These are phyloP conservation scores for Erysimum cheiri DNA, from an alignment of 441 rosid species.

Conservation along the genomic window DNA sequence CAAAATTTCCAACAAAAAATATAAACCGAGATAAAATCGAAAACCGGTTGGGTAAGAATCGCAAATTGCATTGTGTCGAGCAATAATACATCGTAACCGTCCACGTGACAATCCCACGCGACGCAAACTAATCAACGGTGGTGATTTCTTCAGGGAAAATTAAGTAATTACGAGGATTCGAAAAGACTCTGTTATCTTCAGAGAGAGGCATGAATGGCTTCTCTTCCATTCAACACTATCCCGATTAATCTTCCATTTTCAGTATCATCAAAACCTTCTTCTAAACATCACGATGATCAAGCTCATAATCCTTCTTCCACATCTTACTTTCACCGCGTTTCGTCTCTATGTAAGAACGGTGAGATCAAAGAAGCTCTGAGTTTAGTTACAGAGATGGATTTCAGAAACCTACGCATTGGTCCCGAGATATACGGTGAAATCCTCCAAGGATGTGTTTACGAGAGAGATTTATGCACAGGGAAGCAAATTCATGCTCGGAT, in stretches of 20 bases:
- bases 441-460: conserved; percentile 76
- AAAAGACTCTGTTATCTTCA: conserved; percentile 38
- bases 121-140: conserved; percentile 24
- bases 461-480: conserved; percentile 61
- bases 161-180: neutral
- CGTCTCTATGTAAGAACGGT: conserved; percentile 65
- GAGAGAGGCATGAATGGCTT: conserved; percentile 61
- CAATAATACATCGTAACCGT: conserved; percentile 5
- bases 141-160: neutral
- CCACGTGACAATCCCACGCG: neutral
- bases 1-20: neutral
- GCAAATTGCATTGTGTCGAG: neutral
- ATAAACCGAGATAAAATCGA: conserved; percentile 15
- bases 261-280: conserved; percentile 32
- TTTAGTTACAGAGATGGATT: conserved; percentile 61
- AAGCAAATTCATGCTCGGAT: conserved; percentile 82
- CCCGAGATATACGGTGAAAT: conserved; percentile 74
- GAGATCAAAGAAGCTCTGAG: conserved; percentile 60
- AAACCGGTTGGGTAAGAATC: conserved; percentile 5
- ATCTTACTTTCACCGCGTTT: conserved; percentile 57
- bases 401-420: conserved; percentile 46
- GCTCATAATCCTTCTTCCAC: conserved; percentile 32
- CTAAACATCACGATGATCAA: conserved; percentile 36
- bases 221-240: conserved; percentile 50
- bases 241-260: conserved; percentile 42